Percentiles rank a stretch among this genome's conserved stretches.
These are phyloP conservation scores for Rhizopogon rudus DNA, from an alignment of 768 basidiomycete species.

Conservation along the genomic window DNA sequence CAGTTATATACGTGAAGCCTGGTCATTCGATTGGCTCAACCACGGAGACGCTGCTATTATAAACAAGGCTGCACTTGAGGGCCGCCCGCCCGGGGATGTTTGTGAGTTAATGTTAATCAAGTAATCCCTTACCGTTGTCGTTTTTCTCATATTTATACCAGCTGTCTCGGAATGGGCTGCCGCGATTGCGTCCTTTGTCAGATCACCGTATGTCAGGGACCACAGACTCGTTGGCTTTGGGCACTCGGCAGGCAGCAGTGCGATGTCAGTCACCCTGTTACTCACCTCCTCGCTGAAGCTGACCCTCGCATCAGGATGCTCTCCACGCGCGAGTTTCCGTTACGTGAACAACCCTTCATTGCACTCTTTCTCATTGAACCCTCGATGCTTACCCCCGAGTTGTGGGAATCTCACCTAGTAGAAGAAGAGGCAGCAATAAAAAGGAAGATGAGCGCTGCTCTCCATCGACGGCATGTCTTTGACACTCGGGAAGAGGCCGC, in stretches of 20 bases:
- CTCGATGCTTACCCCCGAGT: constrained; percentile 33
- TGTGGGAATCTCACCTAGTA: constrained; percentile 32
- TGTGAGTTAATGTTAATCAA: constrained; percentile 29
- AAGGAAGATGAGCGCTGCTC: constrained; percentile 28
- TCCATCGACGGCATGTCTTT: constrained; percentile 40
- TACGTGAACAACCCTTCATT: constrained; percentile 23
- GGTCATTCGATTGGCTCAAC: constrained; percentile 48
- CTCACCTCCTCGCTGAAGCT: background rate
- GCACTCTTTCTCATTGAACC: constrained; percentile 43
- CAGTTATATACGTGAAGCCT: constrained; percentile 36
- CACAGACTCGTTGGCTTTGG: constrained; percentile 36
- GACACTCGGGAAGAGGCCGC: constrained; percentile 35
- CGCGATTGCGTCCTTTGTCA: constrained; percentile 30
- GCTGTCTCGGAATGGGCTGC: constrained; percentile 35
- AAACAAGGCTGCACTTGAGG: constrained; percentile 30
- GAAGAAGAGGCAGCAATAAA: constrained; percentile 35
- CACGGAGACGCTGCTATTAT: constrained; percentile 45
- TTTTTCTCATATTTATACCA: constrained; percentile 8
- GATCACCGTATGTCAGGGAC: constrained; percentile 25
- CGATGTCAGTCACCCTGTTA: constrained; percentile 26
- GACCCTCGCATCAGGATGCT: constrained; percentile 27
- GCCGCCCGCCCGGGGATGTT: constrained; percentile 26
- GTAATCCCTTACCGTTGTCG: background rate
- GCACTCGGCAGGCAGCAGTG: constrained; percentile 40
- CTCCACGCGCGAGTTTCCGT: constrained; percentile 29